Evolutionary conservation across 2,329 filamentous ascomycete genomes (phyloP), one percentile per base, ranked within the genome.

Genomic region (Penicillium expansum): DNA sequence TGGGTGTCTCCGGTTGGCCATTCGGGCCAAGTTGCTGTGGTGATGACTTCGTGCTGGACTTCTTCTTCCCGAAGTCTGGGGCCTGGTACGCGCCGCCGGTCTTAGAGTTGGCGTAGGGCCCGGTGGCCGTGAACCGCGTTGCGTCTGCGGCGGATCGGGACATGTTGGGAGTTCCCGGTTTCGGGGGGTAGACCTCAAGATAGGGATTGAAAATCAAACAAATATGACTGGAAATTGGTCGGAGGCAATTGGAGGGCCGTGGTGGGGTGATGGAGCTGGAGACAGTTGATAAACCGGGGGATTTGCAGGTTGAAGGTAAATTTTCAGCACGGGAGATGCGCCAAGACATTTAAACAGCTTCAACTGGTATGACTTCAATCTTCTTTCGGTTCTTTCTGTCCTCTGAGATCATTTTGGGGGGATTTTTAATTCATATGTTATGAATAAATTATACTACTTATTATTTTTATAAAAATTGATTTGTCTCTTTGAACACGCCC

Each of bases 1-100:
- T 84, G 48, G 88, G 83, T 1, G 86, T 88, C 76, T 91, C 87
- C 60, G 68, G 66, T 56, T 59, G 58, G 3, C 66, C 69, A 52
- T 65, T 67, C 22, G 70, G 64, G 16, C 63, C 69, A 47, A 57
- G 52, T 32, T 62, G 59, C 24, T 55, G 62, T 18, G 65, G 56
- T 53, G 42, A 42, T 27, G 56, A 47, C 51, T 52, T 59, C 52
- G 45, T 37, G 55, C 33, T 48, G 29, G 44, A 45, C 32, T 56
- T 38, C 51, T 62, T 52, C 45, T 65, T 59, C 61, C 69, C 64
- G 55, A 65, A 69, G 20, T 62, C 62, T 5, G 73, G 69, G 10
- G 74, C 65, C 45, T 71, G 68, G 65, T 69, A 74, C 47, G 65
- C 55, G 55, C 67, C 59, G 27, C 61, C 66, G 49, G 74, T 65